phyloP scores from a whole-genome alignment of 1,284 basidiomycete genomes.

The Sanghuangporus weigelae region DNA sequence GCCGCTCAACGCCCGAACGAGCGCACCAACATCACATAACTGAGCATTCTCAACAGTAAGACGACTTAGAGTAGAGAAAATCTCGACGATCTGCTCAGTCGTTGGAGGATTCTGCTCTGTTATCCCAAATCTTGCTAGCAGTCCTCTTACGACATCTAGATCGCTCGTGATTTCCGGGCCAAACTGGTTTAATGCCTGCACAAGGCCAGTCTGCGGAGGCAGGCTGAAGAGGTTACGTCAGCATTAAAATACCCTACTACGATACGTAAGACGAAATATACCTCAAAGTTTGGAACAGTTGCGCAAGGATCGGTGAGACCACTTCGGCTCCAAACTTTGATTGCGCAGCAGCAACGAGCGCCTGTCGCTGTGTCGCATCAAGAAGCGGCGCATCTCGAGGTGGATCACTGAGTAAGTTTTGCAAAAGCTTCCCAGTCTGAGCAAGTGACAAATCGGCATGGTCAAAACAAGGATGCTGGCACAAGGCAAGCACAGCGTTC shows the following conservation, averaged over 20 bases:
- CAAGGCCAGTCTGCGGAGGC: slow-evolving; percentile 56
- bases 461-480: slow-evolving; percentile 74
- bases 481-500: slow-evolving; percentile 64
- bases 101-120: slow-evolving; percentile 63
- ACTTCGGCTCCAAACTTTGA: slow-evolving; percentile 65
- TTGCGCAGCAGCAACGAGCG: slow-evolving; percentile 66
- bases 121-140: slow-evolving; percentile 69
- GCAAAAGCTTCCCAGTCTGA: slow-evolving; percentile 73
- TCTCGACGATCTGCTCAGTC: slow-evolving; percentile 64
- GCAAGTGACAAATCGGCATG: slow-evolving; percentile 70
- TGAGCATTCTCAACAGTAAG: slow-evolving; percentile 64
- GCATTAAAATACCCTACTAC: background rate
- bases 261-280: slow-evolving; percentile 29
- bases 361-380: slow-evolving; percentile 65
- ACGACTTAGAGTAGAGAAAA: slow-evolving; percentile 59
- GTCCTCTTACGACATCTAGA: slow-evolving; percentile 58
- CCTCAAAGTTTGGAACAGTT: slow-evolving; percentile 43
- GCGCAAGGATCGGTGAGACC: slow-evolving; percentile 46
- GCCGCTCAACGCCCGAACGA: slow-evolving; percentile 65
- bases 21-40: slow-evolving; percentile 70
- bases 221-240: slow-evolving; percentile 40
- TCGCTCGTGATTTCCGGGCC: slow-evolving; percentile 74
- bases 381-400: slow-evolving; percentile 60
- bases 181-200: slow-evolving; percentile 68
- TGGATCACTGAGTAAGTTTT: slow-evolving; percentile 63